phyloP scores from a whole-genome alignment of 2,329 filamentous ascomycete species.

The Sphaerulina vaccinii region DNA sequence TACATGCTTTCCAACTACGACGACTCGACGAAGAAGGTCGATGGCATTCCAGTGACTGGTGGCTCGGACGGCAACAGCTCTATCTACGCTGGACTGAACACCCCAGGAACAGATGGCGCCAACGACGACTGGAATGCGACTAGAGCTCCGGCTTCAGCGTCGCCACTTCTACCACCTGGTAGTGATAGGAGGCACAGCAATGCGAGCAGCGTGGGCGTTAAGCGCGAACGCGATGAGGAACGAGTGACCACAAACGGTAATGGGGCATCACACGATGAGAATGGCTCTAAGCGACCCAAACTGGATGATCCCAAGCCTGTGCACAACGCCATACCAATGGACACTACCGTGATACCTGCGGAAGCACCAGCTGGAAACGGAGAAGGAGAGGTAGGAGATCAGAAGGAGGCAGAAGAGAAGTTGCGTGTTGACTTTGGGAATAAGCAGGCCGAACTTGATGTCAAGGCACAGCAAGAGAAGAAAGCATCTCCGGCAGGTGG shows the following conservation, averaged over 20 bases:
- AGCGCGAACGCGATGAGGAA: conserved; percentile 33
- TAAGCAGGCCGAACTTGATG: conserved; percentile 27
- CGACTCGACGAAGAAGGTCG: conserved; percentile 37
- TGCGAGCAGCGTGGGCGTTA: conserved; percentile 33
- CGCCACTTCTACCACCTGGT: conserved; percentile 27
- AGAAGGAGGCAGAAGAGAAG: conserved; percentile 28
- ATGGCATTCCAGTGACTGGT: conserved; percentile 26
- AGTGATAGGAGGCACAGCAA: conserved; percentile 35
- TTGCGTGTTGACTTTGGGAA: conserved; percentile 33
- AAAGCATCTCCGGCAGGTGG: neutral
- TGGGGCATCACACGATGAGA: conserved; percentile 25
- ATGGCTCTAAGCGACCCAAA: conserved; percentile 25
- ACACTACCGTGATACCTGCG: conserved; percentile 11
- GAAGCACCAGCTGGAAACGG: conserved; percentile 13
- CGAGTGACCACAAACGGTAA: conserved; percentile 28
- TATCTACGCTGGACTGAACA: conserved; percentile 49
- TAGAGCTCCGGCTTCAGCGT: conserved; percentile 27
- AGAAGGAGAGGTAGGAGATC: conserved; percentile 14
- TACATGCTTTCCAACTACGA: conserved; percentile 64
- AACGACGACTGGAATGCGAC: conserved; percentile 36
- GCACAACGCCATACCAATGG: conserved; percentile 2
- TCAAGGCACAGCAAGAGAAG: conserved; percentile 13
- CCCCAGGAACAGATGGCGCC: conserved; percentile 35
- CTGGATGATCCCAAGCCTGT: conserved; percentile 9
- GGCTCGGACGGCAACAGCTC: conserved; percentile 41